Evolutionary conservation across 305 asterid species (phyloP).

Genomic region (Withania somnifera): DNA sequence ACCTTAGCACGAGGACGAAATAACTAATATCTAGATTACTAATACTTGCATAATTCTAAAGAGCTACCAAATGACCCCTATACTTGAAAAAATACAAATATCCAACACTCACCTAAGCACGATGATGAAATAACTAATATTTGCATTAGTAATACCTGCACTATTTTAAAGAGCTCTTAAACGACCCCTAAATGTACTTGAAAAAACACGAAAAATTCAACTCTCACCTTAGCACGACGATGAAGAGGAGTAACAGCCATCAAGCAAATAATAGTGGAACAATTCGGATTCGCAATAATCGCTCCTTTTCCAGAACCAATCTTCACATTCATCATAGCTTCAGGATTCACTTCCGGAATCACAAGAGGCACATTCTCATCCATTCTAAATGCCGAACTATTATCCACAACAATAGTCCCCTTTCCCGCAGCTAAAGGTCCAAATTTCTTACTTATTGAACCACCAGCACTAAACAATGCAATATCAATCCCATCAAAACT

Average conservation of each 20-base stretch:
- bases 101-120: no score
- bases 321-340: conserved; percentile 71
- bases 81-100: no score
- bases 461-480: conserved; percentile 84
- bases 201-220: no score
- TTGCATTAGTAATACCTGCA: no score
- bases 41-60: no score
- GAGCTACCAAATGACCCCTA: no score
- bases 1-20: conserved; percentile 83
- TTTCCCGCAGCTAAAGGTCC: conserved; percentile 69
- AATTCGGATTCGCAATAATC: conserved; percentile 84
- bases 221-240: conserved; percentile 63
- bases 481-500: conserved; percentile 69
- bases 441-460: conserved; percentile 73
- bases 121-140: no score
- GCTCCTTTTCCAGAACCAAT: conserved; percentile 64
- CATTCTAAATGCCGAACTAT: conserved; percentile 95
- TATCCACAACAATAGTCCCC: conserved; percentile 83
- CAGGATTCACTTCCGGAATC: conserved; percentile 88
- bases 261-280: conserved; percentile 86
- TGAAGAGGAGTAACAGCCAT: conserved; percentile 94
- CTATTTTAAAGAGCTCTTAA: no score
- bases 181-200: no score
- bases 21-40: no score
- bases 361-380: conserved; percentile 80